These are phyloP conservation scores for Globisporangium abappressorium DNA, from an alignment of 352 stramenopile species.

Conservation along the genomic window DNA sequence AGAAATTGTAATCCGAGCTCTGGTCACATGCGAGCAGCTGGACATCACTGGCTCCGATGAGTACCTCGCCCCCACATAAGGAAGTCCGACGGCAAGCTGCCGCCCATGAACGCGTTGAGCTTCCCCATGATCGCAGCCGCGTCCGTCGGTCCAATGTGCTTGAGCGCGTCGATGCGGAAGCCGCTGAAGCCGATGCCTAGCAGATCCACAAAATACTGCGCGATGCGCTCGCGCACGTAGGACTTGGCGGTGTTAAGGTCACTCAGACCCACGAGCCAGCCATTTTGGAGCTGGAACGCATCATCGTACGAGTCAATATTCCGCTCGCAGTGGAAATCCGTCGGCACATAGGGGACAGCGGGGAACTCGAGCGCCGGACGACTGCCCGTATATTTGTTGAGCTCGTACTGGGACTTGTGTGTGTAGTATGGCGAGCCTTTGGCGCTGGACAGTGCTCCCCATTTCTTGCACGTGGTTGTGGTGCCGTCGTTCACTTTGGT, in stretches of 20 bases:
- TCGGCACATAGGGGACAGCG: constrained; percentile 48
- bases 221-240: constrained; percentile 59
- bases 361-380: constrained; percentile 55
- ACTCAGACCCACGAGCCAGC: constrained; percentile 2
- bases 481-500: background rate
- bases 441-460: constrained; percentile 35
- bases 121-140: constrained; percentile 43
- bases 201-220: constrained; percentile 70
- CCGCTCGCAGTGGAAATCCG: constrained; percentile 18
- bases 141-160: constrained; percentile 60
- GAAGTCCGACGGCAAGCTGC: constrained; percentile 55
- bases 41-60: constrained; percentile 29
- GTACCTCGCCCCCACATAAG: constrained; percentile 59
- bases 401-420: constrained; percentile 31
- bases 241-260: constrained; percentile 54
- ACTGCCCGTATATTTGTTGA: constrained; percentile 40
- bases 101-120: constrained; percentile 36
- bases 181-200: constrained; percentile 66
- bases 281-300: background rate
- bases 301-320: background rate
- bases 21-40: constrained; percentile 50
- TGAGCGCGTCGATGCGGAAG: constrained; percentile 62
- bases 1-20: constrained; percentile 62
- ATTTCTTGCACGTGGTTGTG: constrained; percentile 26
- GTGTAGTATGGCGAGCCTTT: constrained; percentile 49